Conservation (phyloP, 768 basidiomycete genomes). For the Tylopilus intermedius region DNA sequence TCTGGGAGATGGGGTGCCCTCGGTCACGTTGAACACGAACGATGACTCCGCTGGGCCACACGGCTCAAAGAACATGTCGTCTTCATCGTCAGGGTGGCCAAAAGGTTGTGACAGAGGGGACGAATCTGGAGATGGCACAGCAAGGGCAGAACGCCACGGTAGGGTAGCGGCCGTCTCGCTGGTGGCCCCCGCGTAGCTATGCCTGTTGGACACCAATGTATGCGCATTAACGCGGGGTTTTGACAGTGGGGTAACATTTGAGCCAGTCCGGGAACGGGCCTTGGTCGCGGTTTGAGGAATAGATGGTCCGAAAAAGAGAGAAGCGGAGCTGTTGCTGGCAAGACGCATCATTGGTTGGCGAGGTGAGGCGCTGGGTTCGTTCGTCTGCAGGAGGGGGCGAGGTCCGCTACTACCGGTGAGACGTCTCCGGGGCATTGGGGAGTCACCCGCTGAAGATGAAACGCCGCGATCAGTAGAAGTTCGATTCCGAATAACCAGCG, state of each 20-base stretch:
- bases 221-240: conserved; percentile 15
- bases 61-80: conserved; percentile 52
- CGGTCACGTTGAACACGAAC: conserved; percentile 52
- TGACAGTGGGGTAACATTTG: conserved; percentile 11
- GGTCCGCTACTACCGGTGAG: conserved; percentile 37
- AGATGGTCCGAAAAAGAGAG: conserved; percentile 60
- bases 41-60: conserved; percentile 44
- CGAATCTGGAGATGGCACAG: conserved; percentile 46
- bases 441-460: conserved; percentile 46
- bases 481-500: conserved; percentile 39
- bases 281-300: conserved; percentile 27
- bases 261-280: conserved; percentile 22
- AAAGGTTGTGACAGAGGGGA: conserved; percentile 38
- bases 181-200: conserved; percentile 59
- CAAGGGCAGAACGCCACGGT: conserved; percentile 36
- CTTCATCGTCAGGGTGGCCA: conserved; percentile 41
- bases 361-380: conserved; percentile 18
- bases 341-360: conserved; percentile 46
- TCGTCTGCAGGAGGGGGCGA: conserved; percentile 30
- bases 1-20: conserved; percentile 54
- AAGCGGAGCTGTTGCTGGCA: conserved; percentile 50
- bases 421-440: conserved; percentile 53
- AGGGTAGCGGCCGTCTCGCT: conserved; percentile 28
- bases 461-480: conserved; percentile 30
- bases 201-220: conserved; percentile 43